These are phyloP conservation scores for Pouteria glomerata DNA, from an alignment of 148 eudicot genomes.

Conservation along the genomic window DNA sequence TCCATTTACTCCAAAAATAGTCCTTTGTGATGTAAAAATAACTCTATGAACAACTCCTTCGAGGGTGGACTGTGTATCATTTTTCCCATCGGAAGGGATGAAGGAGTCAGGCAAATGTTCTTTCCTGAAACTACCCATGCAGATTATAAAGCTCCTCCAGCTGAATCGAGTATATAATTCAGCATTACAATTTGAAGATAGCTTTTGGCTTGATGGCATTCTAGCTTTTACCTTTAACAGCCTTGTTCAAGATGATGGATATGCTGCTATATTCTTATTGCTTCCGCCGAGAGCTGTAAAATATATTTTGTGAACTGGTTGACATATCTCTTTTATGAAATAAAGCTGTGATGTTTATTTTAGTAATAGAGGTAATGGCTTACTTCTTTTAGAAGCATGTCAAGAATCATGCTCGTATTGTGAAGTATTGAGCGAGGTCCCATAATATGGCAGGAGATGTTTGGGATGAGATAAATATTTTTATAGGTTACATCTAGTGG, in stretches of 20 bases:
- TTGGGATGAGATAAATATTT: too few relatives aligned
- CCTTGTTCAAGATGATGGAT: not conserved
- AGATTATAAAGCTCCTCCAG: conserved; percentile 39
- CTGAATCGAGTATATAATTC: conserved; percentile 9
- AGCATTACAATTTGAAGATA: not conserved
- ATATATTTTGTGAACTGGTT: not conserved
- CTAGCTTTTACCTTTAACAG: not conserved
- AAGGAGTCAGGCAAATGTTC: conserved; percentile 67
- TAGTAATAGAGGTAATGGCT: not conserved
- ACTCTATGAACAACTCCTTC: not conserved
- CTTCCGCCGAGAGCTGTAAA: not conserved
- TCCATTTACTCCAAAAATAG: too few relatives aligned
- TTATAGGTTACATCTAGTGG: too few relatives aligned
- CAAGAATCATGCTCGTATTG: too few relatives aligned
- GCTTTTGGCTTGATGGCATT: not conserved
- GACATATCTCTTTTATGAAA: not conserved
- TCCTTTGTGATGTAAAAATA: too few relatives aligned
- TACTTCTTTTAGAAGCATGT: too few relatives aligned
- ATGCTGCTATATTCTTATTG: not conserved
- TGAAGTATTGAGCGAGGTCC: too few relatives aligned
- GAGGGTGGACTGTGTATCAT: conserved; percentile 65
- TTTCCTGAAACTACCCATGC: conserved; percentile 65
- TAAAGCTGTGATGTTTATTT: not conserved
- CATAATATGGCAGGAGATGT: too few relatives aligned
- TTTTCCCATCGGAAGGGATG: conserved; percentile 63